Conservation (phyloP, 1,139 yeast species). For the Kodamaea suecica region DNA sequence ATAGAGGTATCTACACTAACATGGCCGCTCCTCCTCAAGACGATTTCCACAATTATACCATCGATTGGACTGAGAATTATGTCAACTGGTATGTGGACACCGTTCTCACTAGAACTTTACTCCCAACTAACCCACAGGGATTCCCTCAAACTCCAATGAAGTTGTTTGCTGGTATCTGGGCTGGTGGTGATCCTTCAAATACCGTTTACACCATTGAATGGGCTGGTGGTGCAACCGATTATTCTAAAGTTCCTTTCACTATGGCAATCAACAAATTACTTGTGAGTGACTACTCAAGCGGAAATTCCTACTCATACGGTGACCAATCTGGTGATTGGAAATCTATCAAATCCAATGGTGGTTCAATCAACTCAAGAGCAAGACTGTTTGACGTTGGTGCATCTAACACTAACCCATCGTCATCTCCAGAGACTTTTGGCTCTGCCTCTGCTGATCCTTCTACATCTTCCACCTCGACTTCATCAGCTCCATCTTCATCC, state of each 20-base stretch:
- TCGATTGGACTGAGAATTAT: slow-evolving; percentile 33
- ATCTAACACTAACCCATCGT: slow-evolving; percentile 4
- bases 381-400: slow-evolving; percentile 40
- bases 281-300: slow-evolving; percentile 37
- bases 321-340: slow-evolving; percentile 66
- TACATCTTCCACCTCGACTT: slow-evolving; percentile 1
- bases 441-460: slow-evolving; percentile 7
- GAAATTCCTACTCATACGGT: slow-evolving; percentile 37
- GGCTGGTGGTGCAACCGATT: slow-evolving; percentile 28
- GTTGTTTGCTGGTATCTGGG: slow-evolving; percentile 42
- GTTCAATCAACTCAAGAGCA: slow-evolving; percentile 61
- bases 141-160: slow-evolving; percentile 53
- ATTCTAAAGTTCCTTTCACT: slow-evolving; percentile 35
- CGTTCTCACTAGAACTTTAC: slow-evolving; percentile 38
- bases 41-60: slow-evolving; percentile 39
- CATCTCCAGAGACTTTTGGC: slow-evolving; percentile 4
- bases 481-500: slow-evolving; percentile 7
- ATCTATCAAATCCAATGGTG: slow-evolving; percentile 63
- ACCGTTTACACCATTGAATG: slow-evolving; percentile 48
- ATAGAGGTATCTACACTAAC: slow-evolving; percentile 70
- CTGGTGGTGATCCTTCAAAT: slow-evolving; percentile 41
- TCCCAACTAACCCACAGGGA: slow-evolving; percentile 35
- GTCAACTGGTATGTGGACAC: slow-evolving; percentile 47
- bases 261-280: slow-evolving; percentile 31
- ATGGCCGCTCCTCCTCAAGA: slow-evolving; percentile 47